phyloP scores from a whole-genome alignment of 108 stramenopile species.

The Pseudonitzschia multistriata region DNA sequence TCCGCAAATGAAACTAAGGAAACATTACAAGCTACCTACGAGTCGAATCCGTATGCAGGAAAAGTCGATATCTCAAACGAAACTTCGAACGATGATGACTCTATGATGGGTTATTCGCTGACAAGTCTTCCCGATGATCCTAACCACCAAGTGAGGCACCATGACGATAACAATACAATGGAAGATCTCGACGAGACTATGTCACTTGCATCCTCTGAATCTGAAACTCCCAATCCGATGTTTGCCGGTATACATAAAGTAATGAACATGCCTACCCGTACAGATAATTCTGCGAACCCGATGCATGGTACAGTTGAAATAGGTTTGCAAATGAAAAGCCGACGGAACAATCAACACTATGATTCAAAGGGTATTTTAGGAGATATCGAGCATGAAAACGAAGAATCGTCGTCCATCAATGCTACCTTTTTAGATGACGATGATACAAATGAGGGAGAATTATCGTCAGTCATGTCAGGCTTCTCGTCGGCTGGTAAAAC shows the following conservation, averaged over 20 bases:
- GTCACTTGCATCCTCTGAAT: background rate
- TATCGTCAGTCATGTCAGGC: slow-evolving; percentile 1
- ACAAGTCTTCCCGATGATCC: background rate
- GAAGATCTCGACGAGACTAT: background rate
- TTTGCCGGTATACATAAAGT: slow-evolving; percentile 6
- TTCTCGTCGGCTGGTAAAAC: background rate
- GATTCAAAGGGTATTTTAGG: background rate
- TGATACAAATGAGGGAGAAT: background rate
- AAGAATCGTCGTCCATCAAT: background rate
- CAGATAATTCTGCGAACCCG: background rate
- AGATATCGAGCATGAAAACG: background rate
- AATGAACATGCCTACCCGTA: background rate
- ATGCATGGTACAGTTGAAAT: background rate
- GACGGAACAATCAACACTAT: background rate
- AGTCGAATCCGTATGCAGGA: background rate
- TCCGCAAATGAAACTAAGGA: background rate
- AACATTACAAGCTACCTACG: background rate
- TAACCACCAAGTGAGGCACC: background rate
- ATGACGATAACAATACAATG: background rate
- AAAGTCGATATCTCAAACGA: background rate
- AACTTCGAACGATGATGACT: slow-evolving; percentile 23
- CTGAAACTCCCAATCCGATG: background rate
- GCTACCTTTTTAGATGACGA: background rate
- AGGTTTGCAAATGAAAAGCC: background rate
- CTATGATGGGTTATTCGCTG: slow-evolving; percentile 33